These are phyloP conservation scores for Gentiana dahurica DNA, from an alignment of 257 asterid genomes.

Conservation along the genomic window DNA sequence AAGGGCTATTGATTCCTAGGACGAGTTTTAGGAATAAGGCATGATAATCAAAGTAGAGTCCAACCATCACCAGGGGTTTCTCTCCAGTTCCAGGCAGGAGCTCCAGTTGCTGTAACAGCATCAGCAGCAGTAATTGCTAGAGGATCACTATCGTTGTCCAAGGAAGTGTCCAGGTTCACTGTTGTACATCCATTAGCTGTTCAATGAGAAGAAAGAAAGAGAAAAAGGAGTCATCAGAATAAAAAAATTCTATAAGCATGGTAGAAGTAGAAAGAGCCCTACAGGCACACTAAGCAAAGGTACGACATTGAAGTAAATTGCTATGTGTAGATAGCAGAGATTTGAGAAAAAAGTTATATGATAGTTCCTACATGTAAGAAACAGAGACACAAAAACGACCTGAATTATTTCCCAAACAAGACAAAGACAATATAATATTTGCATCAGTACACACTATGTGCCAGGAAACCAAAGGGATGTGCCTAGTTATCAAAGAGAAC, in stretches of 20 bases:
- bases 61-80: conserved; percentile 23
- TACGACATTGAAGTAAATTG: not conserved
- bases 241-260: not conserved
- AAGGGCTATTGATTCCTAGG: conserved; percentile 3
- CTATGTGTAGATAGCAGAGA: not conserved
- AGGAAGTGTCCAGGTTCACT: conserved; percentile 57
- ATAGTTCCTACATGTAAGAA: not conserved
- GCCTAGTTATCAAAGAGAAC: not conserved
- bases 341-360: not conserved
- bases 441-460: not conserved
- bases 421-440: not conserved
- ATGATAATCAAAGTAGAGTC: not conserved
- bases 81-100: conserved; percentile 97
- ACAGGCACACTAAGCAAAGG: not conserved
- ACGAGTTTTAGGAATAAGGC: not conserved
- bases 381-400: not conserved
- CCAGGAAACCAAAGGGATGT: not conserved
- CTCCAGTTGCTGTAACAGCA: conserved; percentile 70
- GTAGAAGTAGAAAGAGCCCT: too few relatives aligned
- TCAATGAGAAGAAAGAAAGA: not conserved
- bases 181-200: conserved; percentile 68
- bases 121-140: conserved; percentile 82
- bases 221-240: not conserved
- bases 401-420: not conserved
- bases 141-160: conserved; percentile 89